These are phyloP conservation scores for Verbascum thapsus DNA, from an alignment of 257 asterid genomes.

Conservation along the genomic window DNA sequence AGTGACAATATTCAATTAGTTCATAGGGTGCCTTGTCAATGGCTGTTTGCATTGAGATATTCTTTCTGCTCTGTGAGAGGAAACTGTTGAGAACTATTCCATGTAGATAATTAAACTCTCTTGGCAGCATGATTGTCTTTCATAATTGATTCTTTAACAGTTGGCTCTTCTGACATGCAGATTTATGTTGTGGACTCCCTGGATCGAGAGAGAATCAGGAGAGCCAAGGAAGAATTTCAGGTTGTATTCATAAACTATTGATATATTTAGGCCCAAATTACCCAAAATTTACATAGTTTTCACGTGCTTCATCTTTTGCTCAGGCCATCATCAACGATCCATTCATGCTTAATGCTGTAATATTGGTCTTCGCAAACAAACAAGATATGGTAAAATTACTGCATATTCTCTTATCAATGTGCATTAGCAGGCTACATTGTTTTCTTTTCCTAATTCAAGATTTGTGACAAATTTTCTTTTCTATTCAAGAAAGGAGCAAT, in stretches of 20 bases:
- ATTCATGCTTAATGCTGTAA: conserved; percentile 67
- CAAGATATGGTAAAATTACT: conserved; percentile 61
- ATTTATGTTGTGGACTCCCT: conserved; percentile 80
- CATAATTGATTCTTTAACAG: neutral
- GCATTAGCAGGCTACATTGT: no score
- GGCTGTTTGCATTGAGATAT: conserved; percentile 1
- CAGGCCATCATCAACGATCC: conserved; percentile 76
- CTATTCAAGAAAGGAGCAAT: conserved; percentile 71
- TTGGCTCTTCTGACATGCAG: conserved; percentile 35
- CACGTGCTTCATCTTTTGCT: conserved; percentile 21
- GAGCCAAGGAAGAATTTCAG: conserved; percentile 73
- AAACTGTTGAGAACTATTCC: no score
- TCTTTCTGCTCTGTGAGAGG: neutral
- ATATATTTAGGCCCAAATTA: conserved; percentile 21
- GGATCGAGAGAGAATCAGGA: conserved; percentile 68
- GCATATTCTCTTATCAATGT: no score
- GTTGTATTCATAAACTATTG: conserved; percentile 33
- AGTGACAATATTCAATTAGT: neutral
- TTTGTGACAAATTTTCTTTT: neutral
- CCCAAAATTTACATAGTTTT: conserved; percentile 12
- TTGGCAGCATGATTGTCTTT: conserved; percentile 1
- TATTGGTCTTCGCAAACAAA: conserved; percentile 79
- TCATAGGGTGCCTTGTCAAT: neutral
- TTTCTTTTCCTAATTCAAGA: no score
- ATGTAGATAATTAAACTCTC: neutral